Conservation (phyloP, 1,139 yeast species). For the Saccharomycopsis crataegensis region DNA sequence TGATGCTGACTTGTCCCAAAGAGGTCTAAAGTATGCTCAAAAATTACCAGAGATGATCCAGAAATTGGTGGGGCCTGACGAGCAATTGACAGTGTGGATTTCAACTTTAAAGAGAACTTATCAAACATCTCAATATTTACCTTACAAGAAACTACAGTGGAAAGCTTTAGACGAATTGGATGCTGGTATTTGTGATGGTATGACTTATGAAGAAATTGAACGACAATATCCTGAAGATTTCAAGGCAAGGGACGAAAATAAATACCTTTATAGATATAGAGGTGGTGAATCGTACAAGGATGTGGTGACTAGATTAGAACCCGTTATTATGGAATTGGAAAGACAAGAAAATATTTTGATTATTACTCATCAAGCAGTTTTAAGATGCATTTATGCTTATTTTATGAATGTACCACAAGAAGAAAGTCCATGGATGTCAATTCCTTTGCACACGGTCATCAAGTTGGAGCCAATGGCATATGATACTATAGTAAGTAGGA, state of each 20-base stretch:
- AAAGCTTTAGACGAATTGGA: slow-evolving; percentile 95
- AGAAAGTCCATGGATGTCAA: slow-evolving; percentile 98
- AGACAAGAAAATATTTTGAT: slow-evolving; percentile 93
- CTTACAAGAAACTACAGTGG: slow-evolving; percentile 54
- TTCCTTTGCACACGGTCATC: slow-evolving; percentile 90
- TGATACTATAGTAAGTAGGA: slow-evolving; percentile 77
- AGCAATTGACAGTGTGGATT: slow-evolving; percentile 88
- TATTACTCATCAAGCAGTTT: slow-evolving; percentile 95
- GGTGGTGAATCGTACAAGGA: slow-evolving; percentile 98
- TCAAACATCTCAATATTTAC: slow-evolving; percentile 30
- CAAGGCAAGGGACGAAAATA: slow-evolving; percentile 90
- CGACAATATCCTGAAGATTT: slow-evolving; percentile 85
- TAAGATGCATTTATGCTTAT: slow-evolving; percentile 93
- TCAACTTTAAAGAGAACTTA: slow-evolving; percentile 60
- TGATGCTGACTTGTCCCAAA: slow-evolving; percentile 76
- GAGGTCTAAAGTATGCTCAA: slow-evolving; percentile 81
- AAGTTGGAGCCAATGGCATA: slow-evolving; percentile 92
- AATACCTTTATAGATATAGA: slow-evolving; percentile 89
- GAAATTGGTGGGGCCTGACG: slow-evolving; percentile 66
- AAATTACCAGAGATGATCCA: slow-evolving; percentile 74
- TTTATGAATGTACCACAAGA: slow-evolving; percentile 98
- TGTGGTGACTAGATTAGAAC: slow-evolving; percentile 89
- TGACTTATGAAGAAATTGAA: slow-evolving; percentile 33
- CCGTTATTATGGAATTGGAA: slow-evolving; percentile 96
- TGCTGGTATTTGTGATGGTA: slow-evolving; percentile 73